Conservation (phyloP, 768 basidiomycete species). For the Mycena galericulata region DNA sequence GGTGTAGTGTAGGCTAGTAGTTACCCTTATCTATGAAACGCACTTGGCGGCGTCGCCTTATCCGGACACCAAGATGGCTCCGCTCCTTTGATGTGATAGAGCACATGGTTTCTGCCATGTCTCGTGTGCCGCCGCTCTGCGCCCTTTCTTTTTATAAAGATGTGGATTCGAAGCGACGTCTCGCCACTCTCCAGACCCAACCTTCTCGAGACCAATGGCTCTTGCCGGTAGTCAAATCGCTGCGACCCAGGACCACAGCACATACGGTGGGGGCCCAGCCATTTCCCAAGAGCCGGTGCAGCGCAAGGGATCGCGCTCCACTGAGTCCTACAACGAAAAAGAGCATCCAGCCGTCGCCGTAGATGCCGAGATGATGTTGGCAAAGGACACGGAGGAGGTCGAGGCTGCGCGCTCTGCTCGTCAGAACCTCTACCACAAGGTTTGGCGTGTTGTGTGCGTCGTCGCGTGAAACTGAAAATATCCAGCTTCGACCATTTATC, state of each 20-base stretch:
- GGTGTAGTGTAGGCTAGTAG: constrained; percentile 59
- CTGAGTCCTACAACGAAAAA: constrained; percentile 38
- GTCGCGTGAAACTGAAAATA: background rate
- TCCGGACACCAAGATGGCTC: background rate
- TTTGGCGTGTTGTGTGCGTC: constrained; percentile 16
- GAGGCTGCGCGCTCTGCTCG: constrained; percentile 27
- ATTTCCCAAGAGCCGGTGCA: constrained; percentile 30
- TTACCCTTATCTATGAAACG: constrained; percentile 15
- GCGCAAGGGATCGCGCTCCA: constrained; percentile 39
- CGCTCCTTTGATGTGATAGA: constrained; percentile 2
- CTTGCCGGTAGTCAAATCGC: background rate
- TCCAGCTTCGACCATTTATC: constrained; percentile 53
- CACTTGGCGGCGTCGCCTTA: constrained; percentile 7
- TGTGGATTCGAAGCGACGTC: background rate
- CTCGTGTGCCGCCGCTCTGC: background rate
- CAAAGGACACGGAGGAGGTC: constrained; percentile 39
- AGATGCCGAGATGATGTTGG: constrained; percentile 40
- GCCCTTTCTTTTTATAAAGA: constrained; percentile 14
- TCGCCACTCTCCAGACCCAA: constrained; percentile 26
- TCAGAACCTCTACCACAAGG: constrained; percentile 37
- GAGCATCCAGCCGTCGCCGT: constrained; percentile 34
- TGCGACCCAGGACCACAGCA: constrained; percentile 9
- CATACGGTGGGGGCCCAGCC: background rate
- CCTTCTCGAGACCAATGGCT: constrained; percentile 29
- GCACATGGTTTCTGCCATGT: constrained; percentile 23